phyloP scores from a whole-genome alignment of 345 rosid genomes.

The Arabidopsis suecica region DNA sequence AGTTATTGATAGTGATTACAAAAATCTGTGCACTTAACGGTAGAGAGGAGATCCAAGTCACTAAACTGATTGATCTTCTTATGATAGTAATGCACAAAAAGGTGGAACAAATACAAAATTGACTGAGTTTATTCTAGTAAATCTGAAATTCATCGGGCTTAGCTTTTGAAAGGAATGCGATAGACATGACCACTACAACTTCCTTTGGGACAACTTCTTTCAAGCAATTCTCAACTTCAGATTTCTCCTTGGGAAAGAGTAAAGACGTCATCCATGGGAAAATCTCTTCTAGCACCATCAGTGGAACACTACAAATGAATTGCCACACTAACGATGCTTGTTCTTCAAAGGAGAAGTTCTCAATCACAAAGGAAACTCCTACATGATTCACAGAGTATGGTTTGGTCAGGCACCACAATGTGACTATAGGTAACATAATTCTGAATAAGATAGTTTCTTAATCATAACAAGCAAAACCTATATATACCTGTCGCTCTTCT shows the following conservation, averaged over 20 bases:
- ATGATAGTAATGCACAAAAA: too few relatives aligned
- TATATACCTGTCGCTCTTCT: slow-evolving; percentile 76
- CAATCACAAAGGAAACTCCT: slow-evolving; percentile 73
- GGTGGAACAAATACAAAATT: too few relatives aligned
- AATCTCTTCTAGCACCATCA: slow-evolving; percentile 60
- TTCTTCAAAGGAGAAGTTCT: slow-evolving; percentile 60
- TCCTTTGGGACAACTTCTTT: slow-evolving; percentile 56
- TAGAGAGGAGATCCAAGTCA: too few relatives aligned
- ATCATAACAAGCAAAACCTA: not conserved
- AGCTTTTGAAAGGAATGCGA: slow-evolving; percentile 71
- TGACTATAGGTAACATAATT: slow-evolving; percentile 53
- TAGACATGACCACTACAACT: slow-evolving; percentile 84
- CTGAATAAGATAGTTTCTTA: not conserved
- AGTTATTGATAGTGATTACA: too few relatives aligned
- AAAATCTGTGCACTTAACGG: too few relatives aligned
- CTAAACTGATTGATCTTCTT: too few relatives aligned
- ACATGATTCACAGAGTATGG: slow-evolving; percentile 16
- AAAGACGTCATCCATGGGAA: slow-evolving; percentile 74
- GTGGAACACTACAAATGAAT: slow-evolving; percentile 70
- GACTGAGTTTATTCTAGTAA: too few relatives aligned
- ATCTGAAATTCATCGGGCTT: slow-evolving; percentile 32
- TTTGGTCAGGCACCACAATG: not conserved
- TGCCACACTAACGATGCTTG: slow-evolving; percentile 72
- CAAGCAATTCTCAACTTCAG: slow-evolving; percentile 50
- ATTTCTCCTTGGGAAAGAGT: slow-evolving; percentile 51